Evolutionary conservation across 306 rosid species (phyloP).

Genomic region (Cicer judaicum): DNA sequence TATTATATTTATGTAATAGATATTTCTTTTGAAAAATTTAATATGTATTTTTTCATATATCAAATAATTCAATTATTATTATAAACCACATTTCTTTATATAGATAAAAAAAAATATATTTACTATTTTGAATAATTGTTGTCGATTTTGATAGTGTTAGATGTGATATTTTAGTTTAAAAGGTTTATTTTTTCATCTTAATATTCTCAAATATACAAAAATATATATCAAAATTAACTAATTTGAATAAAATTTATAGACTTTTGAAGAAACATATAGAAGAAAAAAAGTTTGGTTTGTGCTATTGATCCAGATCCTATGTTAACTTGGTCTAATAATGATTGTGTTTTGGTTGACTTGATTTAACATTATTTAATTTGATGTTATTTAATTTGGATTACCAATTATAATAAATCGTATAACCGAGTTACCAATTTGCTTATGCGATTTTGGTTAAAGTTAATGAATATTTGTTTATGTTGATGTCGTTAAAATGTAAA

Average conservation of each 20-base stretch:
- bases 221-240: background rate
- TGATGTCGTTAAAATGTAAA: constrained; percentile 38
- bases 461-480: constrained; percentile 84
- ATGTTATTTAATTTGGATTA: too few relatives aligned
- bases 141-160: constrained; percentile 93
- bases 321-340: constrained; percentile 93
- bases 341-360: constrained; percentile 99
- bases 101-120: too few relatives aligned
- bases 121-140: constrained; percentile 15
- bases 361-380: constrained; percentile 58
- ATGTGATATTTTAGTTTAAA: constrained; percentile 53
- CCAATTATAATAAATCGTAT: constrained; percentile 56
- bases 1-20: too few relatives aligned
- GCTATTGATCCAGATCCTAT: constrained; percentile 84
- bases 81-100: too few relatives aligned
- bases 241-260: too few relatives aligned
- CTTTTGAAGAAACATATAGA: too few relatives aligned
- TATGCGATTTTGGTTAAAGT: constrained; percentile 96
- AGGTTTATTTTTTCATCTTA: too few relatives aligned
- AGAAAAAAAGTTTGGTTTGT: constrained; percentile 50
- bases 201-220: too few relatives aligned
- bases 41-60: too few relatives aligned
- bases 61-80: too few relatives aligned
- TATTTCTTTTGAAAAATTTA: too few relatives aligned
- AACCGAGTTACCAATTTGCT: constrained; percentile 94